A percentile compares a stretch with the other conserved stretches of the same genome.
phyloP scores from a whole-genome alignment of 2,329 filamentous ascomycete species.

The Colletotrichum sublineola region DNA sequence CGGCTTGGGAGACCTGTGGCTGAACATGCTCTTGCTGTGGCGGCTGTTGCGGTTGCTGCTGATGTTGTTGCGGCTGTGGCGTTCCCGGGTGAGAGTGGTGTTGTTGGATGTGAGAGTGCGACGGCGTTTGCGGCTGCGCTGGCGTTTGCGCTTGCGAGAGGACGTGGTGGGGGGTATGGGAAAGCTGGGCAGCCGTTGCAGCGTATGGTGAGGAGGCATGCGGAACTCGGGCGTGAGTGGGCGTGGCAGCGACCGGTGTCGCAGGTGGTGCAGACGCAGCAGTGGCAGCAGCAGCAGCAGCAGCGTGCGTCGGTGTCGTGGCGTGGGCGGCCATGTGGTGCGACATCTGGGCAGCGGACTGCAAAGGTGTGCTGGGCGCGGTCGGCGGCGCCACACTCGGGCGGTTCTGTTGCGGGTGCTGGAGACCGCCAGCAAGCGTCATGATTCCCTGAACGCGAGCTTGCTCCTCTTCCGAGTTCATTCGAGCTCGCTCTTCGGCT shows the following conservation, averaged over 20 bases:
- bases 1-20: constrained; percentile 27
- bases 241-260: constrained; percentile 16
- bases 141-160: constrained; percentile 27
- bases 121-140: constrained; percentile 33
- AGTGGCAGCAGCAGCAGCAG: constrained; percentile 3
- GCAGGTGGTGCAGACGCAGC: constrained; percentile 26
- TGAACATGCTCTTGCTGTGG: constrained; percentile 43
- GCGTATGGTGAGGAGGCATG: constrained; percentile 37
- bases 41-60: constrained; percentile 39
- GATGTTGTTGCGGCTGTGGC: constrained; percentile 33
- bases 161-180: constrained; percentile 34
- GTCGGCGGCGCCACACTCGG: constrained; percentile 32
- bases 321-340: constrained; percentile 32
- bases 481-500: constrained; percentile 72
- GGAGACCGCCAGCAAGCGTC: constrained; percentile 65
- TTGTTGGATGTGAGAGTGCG: constrained; percentile 30
- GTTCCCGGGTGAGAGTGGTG: constrained; percentile 36
- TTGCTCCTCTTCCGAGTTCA: constrained; percentile 71
- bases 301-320: constrained; percentile 33
- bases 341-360: constrained; percentile 35
- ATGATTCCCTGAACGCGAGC: constrained; percentile 72
- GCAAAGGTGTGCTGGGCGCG: constrained; percentile 28
- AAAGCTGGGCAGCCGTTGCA: constrained; percentile 32
- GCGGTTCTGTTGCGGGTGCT: constrained; percentile 47
- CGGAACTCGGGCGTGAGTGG: constrained; percentile 19